phyloP scores from a whole-genome alignment of 2,329 filamentous ascomycete genomes.

The Arthroderma uncinatum region DNA sequence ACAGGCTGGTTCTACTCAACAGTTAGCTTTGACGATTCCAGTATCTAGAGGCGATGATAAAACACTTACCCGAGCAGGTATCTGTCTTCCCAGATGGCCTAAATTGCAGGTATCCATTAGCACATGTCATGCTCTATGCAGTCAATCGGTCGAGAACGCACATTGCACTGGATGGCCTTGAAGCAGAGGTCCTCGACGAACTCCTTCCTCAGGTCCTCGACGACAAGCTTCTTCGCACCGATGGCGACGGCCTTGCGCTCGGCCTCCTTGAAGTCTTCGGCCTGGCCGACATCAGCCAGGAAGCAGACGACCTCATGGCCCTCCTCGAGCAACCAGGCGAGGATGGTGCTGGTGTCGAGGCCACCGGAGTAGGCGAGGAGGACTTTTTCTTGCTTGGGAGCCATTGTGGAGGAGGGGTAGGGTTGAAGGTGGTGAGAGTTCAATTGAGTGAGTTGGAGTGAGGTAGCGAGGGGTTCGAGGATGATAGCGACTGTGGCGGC shows the following conservation, averaged over 20 bases:
- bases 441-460: conserved; percentile 1
- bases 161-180: conserved; percentile 63
- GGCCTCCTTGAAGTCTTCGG: conserved; percentile 61
- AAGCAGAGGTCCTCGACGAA: conserved; percentile 75
- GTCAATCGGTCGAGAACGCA: conserved; percentile 17
- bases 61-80: conserved; percentile 44
- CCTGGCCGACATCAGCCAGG: conserved; percentile 62
- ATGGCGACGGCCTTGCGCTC: conserved; percentile 61
- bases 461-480: background rate
- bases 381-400: conserved; percentile 19
- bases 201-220: conserved; percentile 56
- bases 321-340: conserved; percentile 36
- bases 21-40: conserved; percentile 14
- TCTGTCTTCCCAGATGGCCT: conserved; percentile 57
- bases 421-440: background rate
- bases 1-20: conserved; percentile 25
- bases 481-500: background rate
- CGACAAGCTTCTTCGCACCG: conserved; percentile 54
- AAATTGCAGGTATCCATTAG: background rate
- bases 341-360: conserved; percentile 49
- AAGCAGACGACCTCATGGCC: conserved; percentile 53
- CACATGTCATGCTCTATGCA: background rate
- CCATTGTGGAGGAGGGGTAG: conserved; percentile 7
- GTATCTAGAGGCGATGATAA: background rate
- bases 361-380: conserved; percentile 38